phyloP scores from a whole-genome alignment of 2,329 filamentous ascomycete species.

The Talaromyces sp. region DNA sequence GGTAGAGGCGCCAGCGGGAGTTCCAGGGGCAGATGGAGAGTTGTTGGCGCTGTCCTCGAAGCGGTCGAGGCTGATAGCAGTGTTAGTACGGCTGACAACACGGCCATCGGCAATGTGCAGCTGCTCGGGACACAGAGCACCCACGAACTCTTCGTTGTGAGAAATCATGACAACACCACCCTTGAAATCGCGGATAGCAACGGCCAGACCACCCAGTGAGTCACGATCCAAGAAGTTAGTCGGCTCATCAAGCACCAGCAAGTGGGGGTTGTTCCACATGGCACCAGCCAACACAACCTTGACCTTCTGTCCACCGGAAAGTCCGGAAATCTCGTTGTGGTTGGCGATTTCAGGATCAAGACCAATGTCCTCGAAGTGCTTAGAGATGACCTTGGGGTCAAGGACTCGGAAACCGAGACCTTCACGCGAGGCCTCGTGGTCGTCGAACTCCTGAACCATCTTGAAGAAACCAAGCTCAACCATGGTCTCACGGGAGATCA shows the following conservation, averaged over 20 bases:
- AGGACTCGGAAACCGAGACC: conserved; percentile 94
- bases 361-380: conserved; percentile 97
- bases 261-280: conserved; percentile 99
- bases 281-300: conserved; percentile 96
- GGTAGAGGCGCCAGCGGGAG: conserved; percentile 61
- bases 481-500: conserved; percentile 91
- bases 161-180: conserved; percentile 99
- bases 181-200: conserved; percentile 96
- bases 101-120: conserved; percentile 91
- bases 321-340: conserved; percentile 95
- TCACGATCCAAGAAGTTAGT: conserved; percentile 99
- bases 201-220: conserved; percentile 93
- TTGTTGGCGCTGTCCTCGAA: conserved; percentile 81
- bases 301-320: conserved; percentile 97
- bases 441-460: conserved; percentile 95
- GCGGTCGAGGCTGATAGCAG: conserved; percentile 73
- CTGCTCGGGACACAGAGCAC: conserved; percentile 91
- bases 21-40: conserved; percentile 51
- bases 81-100: conserved; percentile 79
- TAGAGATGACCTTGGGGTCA: conserved; percentile 89
- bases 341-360: conserved; percentile 97
- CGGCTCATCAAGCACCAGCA: conserved; percentile 96
- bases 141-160: conserved; percentile 98
- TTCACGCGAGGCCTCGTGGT: conserved; percentile 97
- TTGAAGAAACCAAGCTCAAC: conserved; percentile 85